Percentiles rank a stretch among this genome's conserved stretches.
These are phyloP conservation scores for Apiospora saccharicola DNA, from an alignment of 2,329 filamentous ascomycete species.

Conservation along the genomic window DNA sequence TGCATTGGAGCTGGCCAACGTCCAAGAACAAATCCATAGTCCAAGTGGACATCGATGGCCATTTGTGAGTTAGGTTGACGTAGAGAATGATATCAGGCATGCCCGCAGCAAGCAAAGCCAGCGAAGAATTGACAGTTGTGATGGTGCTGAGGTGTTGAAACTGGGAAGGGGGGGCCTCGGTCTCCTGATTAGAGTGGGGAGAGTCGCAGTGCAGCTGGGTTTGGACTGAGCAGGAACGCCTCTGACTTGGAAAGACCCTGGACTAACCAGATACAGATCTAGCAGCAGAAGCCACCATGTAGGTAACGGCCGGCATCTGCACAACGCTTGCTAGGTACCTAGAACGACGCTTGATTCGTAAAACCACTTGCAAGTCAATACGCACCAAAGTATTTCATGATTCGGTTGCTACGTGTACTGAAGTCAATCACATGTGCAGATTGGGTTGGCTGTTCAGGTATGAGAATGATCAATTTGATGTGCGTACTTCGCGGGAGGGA, in stretches of 20 bases:
- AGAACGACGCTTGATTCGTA: no score
- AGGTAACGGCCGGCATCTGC: background rate
- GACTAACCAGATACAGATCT: background rate
- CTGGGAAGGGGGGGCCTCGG: background rate
- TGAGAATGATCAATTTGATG: no score
- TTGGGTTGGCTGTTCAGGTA: no score
- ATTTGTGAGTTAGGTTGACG: background rate
- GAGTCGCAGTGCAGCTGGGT: constrained; percentile 3
- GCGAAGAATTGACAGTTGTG: background rate
- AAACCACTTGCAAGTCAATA: no score
- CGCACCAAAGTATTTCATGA: no score
- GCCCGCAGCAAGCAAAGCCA: background rate
- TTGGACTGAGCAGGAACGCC: background rate
- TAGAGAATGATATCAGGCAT: background rate
- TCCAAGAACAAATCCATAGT: background rate
- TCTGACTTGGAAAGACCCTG: background rate
- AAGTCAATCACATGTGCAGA: no score
- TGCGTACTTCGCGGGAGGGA: background rate
- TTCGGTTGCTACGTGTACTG: no score
- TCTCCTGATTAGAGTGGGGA: background rate
- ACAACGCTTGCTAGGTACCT: background rate
- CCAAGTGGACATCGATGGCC: background rate
- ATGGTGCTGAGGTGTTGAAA: background rate
- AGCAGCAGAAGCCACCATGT: background rate
- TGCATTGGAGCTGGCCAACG: background rate